Evolutionary conservation across 768 basidiomycete genomes (phyloP).

Genomic region (Omphalotus guepiniiformis): DNA sequence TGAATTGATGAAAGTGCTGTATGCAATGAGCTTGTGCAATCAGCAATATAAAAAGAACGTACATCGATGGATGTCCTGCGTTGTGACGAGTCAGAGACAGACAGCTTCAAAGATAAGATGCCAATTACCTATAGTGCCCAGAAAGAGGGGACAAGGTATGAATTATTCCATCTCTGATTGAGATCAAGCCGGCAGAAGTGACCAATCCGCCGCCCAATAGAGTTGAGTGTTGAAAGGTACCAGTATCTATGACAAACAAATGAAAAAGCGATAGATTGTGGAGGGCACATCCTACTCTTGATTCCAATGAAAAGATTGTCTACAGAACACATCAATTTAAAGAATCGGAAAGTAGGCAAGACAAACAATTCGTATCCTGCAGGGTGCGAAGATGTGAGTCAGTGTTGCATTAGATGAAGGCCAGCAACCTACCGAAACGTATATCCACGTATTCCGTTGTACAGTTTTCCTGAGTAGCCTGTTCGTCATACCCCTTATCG

Average conservation of each 20-base stretch:
- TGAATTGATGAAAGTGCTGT: slow-evolving; percentile 58
- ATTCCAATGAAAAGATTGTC: slow-evolving; percentile 68
- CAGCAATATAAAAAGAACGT: slow-evolving; percentile 10
- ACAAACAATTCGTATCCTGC: slow-evolving; percentile 49
- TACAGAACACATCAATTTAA: slow-evolving; percentile 15
- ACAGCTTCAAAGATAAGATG: slow-evolving; percentile 3
- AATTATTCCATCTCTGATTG: slow-evolving; percentile 57
- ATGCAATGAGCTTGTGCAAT: not conserved
- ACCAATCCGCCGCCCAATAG: slow-evolving; percentile 55
- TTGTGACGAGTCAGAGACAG: not conserved
- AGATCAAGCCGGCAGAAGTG: slow-evolving; percentile 62
- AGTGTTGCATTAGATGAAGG: not conserved
- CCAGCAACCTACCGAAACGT: slow-evolving; percentile 46
- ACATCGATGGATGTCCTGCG: slow-evolving; percentile 52
- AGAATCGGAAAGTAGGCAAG: not conserved
- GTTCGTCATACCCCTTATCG: slow-evolving; percentile 47
- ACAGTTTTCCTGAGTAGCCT: slow-evolving; percentile 55
- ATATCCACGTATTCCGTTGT: slow-evolving; percentile 63
- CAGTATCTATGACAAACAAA: slow-evolving; percentile 33
- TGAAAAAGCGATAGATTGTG: not conserved
- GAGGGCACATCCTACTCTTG: slow-evolving; percentile 35
- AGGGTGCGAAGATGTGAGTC: not conserved
- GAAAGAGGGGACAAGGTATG: slow-evolving; percentile 59
- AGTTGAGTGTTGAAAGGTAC: slow-evolving; percentile 64
- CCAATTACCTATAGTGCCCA: slow-evolving; percentile 55